These are phyloP conservation scores for Backusella australiensis DNA, from an alignment of 192 early-diverging fungal species.

Conservation along the genomic window DNA sequence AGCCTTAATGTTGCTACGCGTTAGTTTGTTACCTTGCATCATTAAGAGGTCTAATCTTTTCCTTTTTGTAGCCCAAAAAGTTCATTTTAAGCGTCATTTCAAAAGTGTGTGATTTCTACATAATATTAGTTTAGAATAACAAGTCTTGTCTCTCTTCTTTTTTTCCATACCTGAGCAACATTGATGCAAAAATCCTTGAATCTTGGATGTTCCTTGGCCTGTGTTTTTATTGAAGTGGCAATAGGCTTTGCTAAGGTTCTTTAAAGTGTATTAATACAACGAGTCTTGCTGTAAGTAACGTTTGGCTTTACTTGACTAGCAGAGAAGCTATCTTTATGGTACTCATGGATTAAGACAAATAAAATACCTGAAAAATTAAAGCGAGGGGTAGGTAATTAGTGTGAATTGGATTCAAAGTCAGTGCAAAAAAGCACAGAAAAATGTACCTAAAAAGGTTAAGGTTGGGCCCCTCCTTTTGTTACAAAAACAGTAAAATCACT, in stretches of 20 bases:
- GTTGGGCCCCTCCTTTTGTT: too few species aligned
- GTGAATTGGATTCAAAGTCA: too few species aligned
- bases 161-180: slow-evolving; percentile 59
- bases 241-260: slow-evolving; percentile 43
- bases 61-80: slow-evolving; percentile 73
- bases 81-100: slow-evolving; percentile 85
- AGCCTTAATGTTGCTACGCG: background rate
- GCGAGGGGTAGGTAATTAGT: background rate
- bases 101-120: slow-evolving; percentile 60
- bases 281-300: background rate
- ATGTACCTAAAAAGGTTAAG: too few species aligned
- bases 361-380: background rate
- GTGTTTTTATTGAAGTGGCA: slow-evolving; percentile 40
- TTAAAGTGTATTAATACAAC: background rate
- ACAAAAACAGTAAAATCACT: too few species aligned
- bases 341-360: slow-evolving; percentile 7
- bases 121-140: too few species aligned
- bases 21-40: slow-evolving; percentile 54
- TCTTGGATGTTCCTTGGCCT: slow-evolving; percentile 45
- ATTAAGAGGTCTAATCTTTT: slow-evolving; percentile 75
- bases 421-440: too few species aligned
- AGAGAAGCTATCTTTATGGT: slow-evolving; percentile 29
- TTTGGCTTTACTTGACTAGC: slow-evolving; percentile 18
- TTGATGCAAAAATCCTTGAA: slow-evolving; percentile 73
- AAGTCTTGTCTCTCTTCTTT: too few species aligned